Percentiles rank a stretch among this genome's conserved stretches.
phyloP scores from a whole-genome alignment of 1,284 basidiomycete species.

The Ceratobasidium sp. region DNA sequence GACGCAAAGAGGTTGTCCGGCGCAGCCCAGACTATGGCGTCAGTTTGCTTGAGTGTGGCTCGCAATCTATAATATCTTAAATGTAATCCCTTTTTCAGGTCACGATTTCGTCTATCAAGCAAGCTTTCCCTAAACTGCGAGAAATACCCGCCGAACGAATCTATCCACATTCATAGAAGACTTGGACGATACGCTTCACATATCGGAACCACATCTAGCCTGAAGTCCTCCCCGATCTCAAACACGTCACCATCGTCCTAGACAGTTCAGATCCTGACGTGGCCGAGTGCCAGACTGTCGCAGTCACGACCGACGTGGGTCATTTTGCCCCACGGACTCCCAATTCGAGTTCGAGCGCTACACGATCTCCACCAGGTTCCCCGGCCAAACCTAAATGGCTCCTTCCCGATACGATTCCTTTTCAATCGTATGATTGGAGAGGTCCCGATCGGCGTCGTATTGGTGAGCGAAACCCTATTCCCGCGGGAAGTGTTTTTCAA shows the following conservation, averaged over 20 bases:
- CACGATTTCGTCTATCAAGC: neutral
- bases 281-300: neutral
- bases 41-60: neutral
- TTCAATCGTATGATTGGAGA: too few species aligned
- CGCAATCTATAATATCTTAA: neutral
- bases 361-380: too few species aligned
- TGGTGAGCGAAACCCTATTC: too few species aligned
- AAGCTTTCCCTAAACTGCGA: neutral
- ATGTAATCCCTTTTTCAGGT: neutral
- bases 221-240: neutral
- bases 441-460: too few species aligned
- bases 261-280: neutral
- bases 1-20: neutral
- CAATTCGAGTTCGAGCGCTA: neutral
- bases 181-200: neutral
- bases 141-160: neutral
- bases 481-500: too few species aligned
- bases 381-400: too few species aligned
- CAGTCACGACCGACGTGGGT: neutral
- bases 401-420: too few species aligned
- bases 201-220: neutral
- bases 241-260: neutral
- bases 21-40: neutral
- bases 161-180: slow-evolving; percentile 1
- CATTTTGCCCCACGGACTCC: neutral